Evolutionary conservation across 192 early-diverging fungal species (phyloP), one percentile per base, ranked within the genome.

Genomic region (Rhizophagus sp.): DNA sequence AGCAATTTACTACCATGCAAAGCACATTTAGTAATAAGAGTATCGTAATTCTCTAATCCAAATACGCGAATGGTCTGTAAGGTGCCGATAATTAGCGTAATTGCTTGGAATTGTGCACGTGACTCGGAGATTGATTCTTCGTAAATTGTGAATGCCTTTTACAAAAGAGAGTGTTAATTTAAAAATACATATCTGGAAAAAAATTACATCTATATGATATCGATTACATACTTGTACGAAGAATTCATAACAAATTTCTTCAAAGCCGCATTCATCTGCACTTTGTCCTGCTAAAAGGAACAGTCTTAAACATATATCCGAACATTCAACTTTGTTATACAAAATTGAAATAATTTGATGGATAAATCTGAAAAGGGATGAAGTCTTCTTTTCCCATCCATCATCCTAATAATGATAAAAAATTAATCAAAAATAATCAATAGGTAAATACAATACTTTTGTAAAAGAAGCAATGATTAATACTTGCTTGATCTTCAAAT

Each of bases 191-290:
- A 2, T 30, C 11, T 39, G 10, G 9, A 30, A 17, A 50, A 15
- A 19, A 66, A 68, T 8, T n/a, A 47, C 76, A 74, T 19, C 33
- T 22, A 7, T 0, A 34, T 27, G 47, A 49, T 30, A 17, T 22
- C 61, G 22, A 36, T 47, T n/a, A 17, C 57, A 30, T 83, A 86
- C 85, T 80, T 97, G 93, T 8, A 97, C 97, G 84, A 99, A 92
- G 85, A 98, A 97, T 84, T 99, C 98, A 85, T 99, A 99, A 12
- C 92, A 91, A n/a, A 96, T 88, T 78, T 99, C 97, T 81, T 98
- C 97, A 82, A 96, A 91, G 8, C 94, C 91, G 19, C 90, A 88
- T 82, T 96, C 94, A 74, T 96, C 92, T 13, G 97, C 96, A 22
- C 91, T 90, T 76, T 95, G 91, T 0, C 96, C 98, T 3, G 94